Base-by-base conservation (phyloP, 495 filamentous ascomycete species). In the Podospora conica region DNA sequence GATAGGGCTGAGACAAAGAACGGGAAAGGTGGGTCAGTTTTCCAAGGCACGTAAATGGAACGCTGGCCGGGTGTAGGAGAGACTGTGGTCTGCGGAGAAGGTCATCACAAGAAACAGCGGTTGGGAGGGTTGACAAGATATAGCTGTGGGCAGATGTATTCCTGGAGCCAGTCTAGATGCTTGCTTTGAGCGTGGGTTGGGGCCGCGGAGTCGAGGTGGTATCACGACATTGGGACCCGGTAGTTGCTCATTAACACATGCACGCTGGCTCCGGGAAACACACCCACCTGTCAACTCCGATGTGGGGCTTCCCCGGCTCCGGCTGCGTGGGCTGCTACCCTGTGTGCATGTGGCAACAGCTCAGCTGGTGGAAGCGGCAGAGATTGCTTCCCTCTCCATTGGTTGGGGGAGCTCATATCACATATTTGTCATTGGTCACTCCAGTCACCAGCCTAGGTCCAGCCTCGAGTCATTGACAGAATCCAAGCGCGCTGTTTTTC, bases 241-340 rank as follows among this genome's bases (percentile, higher is more conserved):
- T 24, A 53, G 60, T 53, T 24, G 31, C 60, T 61, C 60, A 61
- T 61, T 12, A 31, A 40, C n/a, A 25, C 55, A 56, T 56, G 55
- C 55, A 9, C 55, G n/a, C 22, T n/a, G 55, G 21, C 55, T 56
- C 21, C 55, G 21, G 55, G 21, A 9, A 31, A 21, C 58, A 48
- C 59, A 61, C 24, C 11, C 6, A 59, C 58, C 58, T 59, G 25
- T 59, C 60, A 61, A 53, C 60, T 61, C 60, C 60, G 60, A 61
- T 61, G 60, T 54, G 61, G 61, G 48, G 48, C 61, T 18, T 10
- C 48, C 27, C 18, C 23, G 20, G 48, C 53, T 55, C 61, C 61
- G 48, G 24, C 54, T n/a, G 61, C 53, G 53, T 64, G 61, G 61
- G 61, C 53, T 64, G 61, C 61, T 31, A 64, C 53, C 61, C 48